Percentiles rank a stretch among this genome's conserved stretches.
phyloP scores from a whole-genome alignment of 352 stramenopile species.

The Aphanomyces stellatus region DNA sequence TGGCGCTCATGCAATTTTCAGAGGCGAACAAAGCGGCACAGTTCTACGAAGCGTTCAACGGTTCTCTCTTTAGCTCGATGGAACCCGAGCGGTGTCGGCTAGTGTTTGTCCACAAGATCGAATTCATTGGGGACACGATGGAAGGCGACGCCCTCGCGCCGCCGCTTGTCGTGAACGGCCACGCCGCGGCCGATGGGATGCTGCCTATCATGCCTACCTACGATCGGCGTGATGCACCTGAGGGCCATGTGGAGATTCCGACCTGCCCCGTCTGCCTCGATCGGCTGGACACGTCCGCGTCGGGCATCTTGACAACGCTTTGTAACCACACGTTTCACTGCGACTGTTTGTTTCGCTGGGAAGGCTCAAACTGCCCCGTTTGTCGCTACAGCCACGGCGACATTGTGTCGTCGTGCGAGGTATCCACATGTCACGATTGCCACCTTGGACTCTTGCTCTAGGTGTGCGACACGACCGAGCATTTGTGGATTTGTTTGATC shows the following conservation, averaged over 20 bases:
- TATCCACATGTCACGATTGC: constrained; percentile 36
- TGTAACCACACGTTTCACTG: constrained; percentile 99
- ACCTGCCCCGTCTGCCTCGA: constrained; percentile 91
- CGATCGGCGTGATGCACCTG: neutral
- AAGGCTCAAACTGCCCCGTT: constrained; percentile 93
- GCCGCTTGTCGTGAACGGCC: constrained; percentile 55
- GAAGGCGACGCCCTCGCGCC: constrained; percentile 20
- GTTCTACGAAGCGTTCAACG: constrained; percentile 81
- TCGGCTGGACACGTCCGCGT: constrained; percentile 72
- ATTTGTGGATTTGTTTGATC: constrained; percentile 96
- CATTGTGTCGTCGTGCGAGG: constrained; percentile 87
- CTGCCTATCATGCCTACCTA: neutral
- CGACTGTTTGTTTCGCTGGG: constrained; percentile 91
- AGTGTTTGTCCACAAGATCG: constrained; percentile 84
- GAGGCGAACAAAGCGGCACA: constrained; percentile 70
- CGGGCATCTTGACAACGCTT: constrained; percentile 92
- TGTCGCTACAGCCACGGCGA: constrained; percentile 95
- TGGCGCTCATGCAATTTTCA: constrained; percentile 78
- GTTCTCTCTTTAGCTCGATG: constrained; percentile 89
- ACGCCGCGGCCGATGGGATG: constrained; percentile 15
- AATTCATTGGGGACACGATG: constrained; percentile 48
- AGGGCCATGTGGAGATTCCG: constrained; percentile 55
- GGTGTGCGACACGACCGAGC: constrained; percentile 88
- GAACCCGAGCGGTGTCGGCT: constrained; percentile 85
- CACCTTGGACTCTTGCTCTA: constrained; percentile 47